Conservation (phyloP, 2,329 filamentous ascomycete genomes). For the Elsinoe batatas region DNA sequence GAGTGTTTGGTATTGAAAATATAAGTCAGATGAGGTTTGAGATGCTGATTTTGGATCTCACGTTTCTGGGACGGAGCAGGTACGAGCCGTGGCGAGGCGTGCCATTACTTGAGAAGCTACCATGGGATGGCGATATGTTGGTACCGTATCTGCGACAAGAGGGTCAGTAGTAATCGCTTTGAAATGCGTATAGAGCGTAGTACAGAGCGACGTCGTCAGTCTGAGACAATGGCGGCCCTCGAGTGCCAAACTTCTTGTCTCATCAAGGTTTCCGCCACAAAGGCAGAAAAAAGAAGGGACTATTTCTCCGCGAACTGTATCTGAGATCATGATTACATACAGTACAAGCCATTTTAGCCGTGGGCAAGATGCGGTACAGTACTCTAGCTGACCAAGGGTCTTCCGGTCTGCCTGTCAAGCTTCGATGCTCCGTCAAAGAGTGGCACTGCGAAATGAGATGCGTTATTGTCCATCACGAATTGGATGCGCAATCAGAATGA, state of each 20-base stretch:
- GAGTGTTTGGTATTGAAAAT: not conserved
- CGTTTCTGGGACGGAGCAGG: not conserved
- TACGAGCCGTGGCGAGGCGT: conserved; percentile 2
- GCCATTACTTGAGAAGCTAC: not conserved
- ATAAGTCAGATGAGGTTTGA: not conserved
- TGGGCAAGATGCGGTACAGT: not conserved
- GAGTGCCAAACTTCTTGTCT: not conserved
- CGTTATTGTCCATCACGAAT: not conserved
- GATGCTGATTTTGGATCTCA: not conserved
- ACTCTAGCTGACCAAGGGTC: not conserved
- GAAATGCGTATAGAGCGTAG: not conserved
- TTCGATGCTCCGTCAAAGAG: not conserved
- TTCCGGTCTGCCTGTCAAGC: conserved; percentile 1
- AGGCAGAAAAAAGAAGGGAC: not conserved
- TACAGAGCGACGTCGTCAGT: not conserved
- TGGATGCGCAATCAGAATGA: not conserved
- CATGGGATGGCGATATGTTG: not conserved
- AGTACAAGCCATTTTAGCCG: not conserved
- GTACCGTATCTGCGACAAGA: not conserved
- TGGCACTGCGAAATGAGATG: not conserved
- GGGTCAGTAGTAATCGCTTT: not conserved
- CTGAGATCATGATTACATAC: not conserved
- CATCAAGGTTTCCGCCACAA: not conserved
- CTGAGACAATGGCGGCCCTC: not conserved
- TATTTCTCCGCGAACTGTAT: conserved; percentile 9